These are phyloP conservation scores for Chenopodium berlandieri DNA, from an alignment of 148 eudicot genomes.

Conservation along the genomic window DNA sequence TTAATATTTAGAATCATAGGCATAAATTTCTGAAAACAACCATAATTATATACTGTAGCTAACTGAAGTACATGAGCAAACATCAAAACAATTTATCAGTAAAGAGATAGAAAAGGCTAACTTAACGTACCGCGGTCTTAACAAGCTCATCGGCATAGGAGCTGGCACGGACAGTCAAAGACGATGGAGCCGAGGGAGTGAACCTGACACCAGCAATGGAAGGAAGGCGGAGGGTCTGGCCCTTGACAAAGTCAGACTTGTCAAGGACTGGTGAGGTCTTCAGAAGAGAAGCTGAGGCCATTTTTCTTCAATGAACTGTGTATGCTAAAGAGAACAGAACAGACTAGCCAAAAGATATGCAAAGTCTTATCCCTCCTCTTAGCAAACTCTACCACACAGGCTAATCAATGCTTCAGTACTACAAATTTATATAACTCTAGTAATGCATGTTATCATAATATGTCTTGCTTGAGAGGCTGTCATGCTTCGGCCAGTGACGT, in stretches of 20 bases:
- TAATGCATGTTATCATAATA: constrained; percentile 34
- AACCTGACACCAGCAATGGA: constrained; percentile 40
- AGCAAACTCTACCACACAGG: constrained; percentile 50
- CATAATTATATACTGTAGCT: background rate
- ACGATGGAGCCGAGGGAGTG: constrained; percentile 38
- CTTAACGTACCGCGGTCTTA: constrained; percentile 70
- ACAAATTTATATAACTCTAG: constrained; percentile 40
- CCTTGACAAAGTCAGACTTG: constrained; percentile 83
- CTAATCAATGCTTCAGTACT: constrained; percentile 10
- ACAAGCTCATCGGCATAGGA: constrained; percentile 82
- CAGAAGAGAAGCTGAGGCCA: constrained; percentile 84
- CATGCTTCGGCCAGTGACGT: constrained; percentile 35
- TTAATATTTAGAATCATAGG: no score
- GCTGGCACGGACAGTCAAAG: constrained; percentile 52
- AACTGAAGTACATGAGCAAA: background rate
- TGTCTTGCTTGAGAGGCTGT: constrained; percentile 71
- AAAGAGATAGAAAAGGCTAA: background rate
- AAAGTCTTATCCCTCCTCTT: constrained; percentile 50
- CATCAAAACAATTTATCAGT: background rate
- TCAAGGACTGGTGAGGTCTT: constrained; percentile 74
- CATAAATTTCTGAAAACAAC: background rate
- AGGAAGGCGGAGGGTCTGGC: constrained; percentile 62
- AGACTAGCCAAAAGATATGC: constrained; percentile 26
- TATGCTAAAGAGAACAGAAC: constrained; percentile 12
- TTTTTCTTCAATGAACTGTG: constrained; percentile 18